Conservation (phyloP, 2,329 filamentous ascomycete species). For the Fusarium ambrosium region DNA sequence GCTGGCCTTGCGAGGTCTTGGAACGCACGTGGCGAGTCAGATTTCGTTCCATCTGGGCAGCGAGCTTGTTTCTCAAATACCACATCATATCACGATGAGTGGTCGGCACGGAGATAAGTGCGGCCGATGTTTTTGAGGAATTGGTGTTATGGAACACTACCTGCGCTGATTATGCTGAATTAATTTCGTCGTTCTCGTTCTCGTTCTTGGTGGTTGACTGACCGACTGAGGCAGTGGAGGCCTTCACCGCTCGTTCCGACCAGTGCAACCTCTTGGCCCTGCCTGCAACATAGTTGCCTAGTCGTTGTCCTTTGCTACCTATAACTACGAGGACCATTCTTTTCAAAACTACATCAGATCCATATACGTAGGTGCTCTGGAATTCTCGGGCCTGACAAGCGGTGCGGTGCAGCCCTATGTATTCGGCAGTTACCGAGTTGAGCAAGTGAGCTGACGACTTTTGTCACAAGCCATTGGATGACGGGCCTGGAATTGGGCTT, state of each 20-base stretch:
- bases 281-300: background rate
- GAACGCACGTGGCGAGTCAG: conserved; percentile 9
- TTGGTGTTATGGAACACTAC: background rate
- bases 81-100: background rate
- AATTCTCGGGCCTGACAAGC: background rate
- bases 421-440: background rate
- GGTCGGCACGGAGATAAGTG: background rate
- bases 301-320: background rate
- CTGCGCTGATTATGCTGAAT: background rate
- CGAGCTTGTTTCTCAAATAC: background rate
- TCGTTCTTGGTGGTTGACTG: background rate
- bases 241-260: background rate
- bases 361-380: background rate
- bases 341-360: background rate
- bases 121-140: background rate
- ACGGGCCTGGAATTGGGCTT: background rate
- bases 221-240: background rate
- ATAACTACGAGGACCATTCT: background rate
- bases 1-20: background rate
- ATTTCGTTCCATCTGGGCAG: conserved; percentile 6
- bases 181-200: background rate
- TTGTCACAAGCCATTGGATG: background rate
- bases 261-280: background rate
- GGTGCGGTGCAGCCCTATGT: background rate
- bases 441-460: background rate